Conservation (phyloP, 495 filamentous ascomycete species). For the Aspergillus bridgeri region DNA sequence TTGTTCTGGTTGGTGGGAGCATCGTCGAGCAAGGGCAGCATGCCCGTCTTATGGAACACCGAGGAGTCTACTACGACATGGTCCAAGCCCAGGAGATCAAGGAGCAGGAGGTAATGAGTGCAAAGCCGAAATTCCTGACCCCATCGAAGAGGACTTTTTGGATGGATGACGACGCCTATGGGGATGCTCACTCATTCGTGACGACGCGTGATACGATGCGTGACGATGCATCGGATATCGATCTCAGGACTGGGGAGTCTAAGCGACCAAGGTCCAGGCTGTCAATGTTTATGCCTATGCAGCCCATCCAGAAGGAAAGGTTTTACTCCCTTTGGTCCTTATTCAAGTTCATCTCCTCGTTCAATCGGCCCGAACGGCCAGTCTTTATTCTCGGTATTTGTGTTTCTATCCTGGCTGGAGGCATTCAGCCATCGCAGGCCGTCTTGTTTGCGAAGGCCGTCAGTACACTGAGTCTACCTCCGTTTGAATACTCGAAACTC, state of each 20-base stretch:
- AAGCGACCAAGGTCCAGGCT: conserved; percentile 1
- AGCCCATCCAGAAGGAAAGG: conserved; percentile 33
- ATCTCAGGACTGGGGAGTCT: conserved; percentile 1
- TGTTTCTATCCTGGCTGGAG: conserved; percentile 76
- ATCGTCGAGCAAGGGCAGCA: conserved; percentile 89
- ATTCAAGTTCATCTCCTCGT: conserved; percentile 75
- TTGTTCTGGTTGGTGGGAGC: conserved; percentile 80
- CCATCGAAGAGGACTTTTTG: conserved; percentile 9
- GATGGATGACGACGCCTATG: conserved; percentile 12
- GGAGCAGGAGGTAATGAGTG: conserved; percentile 29
- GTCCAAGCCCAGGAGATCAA: conserved; percentile 78
- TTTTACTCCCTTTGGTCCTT: conserved; percentile 71
- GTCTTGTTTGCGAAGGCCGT: conserved; percentile 92
- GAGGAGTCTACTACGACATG: conserved; percentile 67
- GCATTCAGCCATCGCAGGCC: conserved; percentile 81
- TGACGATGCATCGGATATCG: conserved; percentile 16
- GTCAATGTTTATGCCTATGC: conserved; percentile 5
- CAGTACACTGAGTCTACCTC: conserved; percentile 55
- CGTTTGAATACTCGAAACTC: conserved; percentile 43
- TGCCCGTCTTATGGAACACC: conserved; percentile 56
- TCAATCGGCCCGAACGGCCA: conserved; percentile 73
- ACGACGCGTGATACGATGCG: too few relatives aligned
- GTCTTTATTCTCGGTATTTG: conserved; percentile 74
- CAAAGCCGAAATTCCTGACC: neutral
- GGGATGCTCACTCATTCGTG: conserved; percentile 5